Conservation (phyloP, 2,329 filamentous ascomycete genomes). For the Penicillium frequentans region DNA sequence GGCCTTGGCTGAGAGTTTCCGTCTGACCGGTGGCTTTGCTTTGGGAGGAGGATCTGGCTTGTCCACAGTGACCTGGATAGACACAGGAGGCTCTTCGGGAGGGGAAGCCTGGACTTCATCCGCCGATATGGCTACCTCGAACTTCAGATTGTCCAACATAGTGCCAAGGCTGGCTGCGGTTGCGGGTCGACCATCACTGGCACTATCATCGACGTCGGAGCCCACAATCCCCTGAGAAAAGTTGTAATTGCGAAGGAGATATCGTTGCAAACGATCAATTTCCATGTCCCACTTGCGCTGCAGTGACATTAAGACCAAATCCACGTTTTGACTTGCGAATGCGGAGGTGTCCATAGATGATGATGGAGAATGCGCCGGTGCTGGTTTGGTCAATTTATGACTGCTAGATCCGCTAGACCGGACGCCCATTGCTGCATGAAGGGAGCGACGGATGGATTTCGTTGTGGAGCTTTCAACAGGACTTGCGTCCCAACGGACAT, state of each 20-base stretch:
- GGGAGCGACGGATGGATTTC: constrained; percentile 44
- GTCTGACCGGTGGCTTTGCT: constrained; percentile 8
- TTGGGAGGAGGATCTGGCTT: constrained; percentile 11
- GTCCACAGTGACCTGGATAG: constrained; percentile 15
- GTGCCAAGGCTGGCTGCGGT: constrained; percentile 40
- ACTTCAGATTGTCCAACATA: constrained; percentile 40
- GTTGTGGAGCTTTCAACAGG: constrained; percentile 32
- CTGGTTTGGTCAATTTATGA: constrained; percentile 35
- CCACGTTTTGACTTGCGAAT: constrained; percentile 40
- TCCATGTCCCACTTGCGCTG: constrained; percentile 49
- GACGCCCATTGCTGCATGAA: constrained; percentile 42
- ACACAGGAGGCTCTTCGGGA: constrained; percentile 13
- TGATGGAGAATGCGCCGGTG: constrained; percentile 18
- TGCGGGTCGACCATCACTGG: constrained; percentile 38
- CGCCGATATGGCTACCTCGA: constrained; percentile 33
- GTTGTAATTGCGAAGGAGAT: constrained; percentile 49
- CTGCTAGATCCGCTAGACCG: constrained; percentile 24
- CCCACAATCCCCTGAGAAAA: constrained; percentile 36
- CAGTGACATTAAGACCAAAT: constrained; percentile 42
- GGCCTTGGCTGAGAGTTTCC: constrained; percentile 13
- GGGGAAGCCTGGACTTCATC: constrained; percentile 26
- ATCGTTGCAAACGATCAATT: constrained; percentile 42
- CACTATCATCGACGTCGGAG: constrained; percentile 30
- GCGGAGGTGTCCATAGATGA: constrained; percentile 23
- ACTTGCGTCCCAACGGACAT: constrained; percentile 45